Percentiles rank a stretch among this genome's conserved stretches.
These are phyloP conservation scores for Cyberlindnera veronae DNA, from an alignment of 805 yeast species.

Conservation along the genomic window DNA sequence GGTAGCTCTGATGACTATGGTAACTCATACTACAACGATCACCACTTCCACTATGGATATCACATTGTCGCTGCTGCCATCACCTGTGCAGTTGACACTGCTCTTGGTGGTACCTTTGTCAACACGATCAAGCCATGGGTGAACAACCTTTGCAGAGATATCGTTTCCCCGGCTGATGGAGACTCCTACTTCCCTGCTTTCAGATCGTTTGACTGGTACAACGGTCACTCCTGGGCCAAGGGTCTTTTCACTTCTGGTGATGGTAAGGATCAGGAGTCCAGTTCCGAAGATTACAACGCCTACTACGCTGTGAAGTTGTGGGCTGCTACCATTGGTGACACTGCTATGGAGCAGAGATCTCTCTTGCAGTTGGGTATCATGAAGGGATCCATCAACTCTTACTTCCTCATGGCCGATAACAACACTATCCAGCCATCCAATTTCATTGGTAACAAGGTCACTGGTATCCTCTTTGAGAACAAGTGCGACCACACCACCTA, in stretches of 20 bases:
- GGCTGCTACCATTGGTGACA: slow-evolving; percentile 54
- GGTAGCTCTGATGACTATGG: slow-evolving; percentile 63
- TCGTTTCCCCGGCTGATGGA: slow-evolving; percentile 52
- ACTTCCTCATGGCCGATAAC: slow-evolving; percentile 51
- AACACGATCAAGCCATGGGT: slow-evolving; percentile 48
- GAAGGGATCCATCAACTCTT: slow-evolving; percentile 48
- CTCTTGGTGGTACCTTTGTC: slow-evolving; percentile 52
- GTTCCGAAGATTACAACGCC: slow-evolving; percentile 72
- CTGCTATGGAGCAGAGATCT: slow-evolving; percentile 49
- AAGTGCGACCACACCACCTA: slow-evolving; percentile 72
- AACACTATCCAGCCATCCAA: slow-evolving; percentile 53
- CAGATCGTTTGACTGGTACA: slow-evolving; percentile 70
- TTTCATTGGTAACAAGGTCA: slow-evolving; percentile 60
- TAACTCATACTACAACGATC: slow-evolving; percentile 68
- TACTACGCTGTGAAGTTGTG: slow-evolving; percentile 65
- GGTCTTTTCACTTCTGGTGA: slow-evolving; percentile 69
- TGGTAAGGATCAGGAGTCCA: slow-evolving; percentile 74
- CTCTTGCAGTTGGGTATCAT: slow-evolving; percentile 59
- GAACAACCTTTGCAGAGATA: slow-evolving; percentile 59
- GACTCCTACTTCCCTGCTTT: slow-evolving; percentile 63
- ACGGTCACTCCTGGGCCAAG: slow-evolving; percentile 78
- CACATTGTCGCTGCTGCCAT: slow-evolving; percentile 71
- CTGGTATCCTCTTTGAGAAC: slow-evolving; percentile 73
- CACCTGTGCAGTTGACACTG: slow-evolving; percentile 50
- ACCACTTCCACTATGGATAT: slow-evolving; percentile 75